A percentile compares a stretch with the other conserved stretches of the same genome.
phyloP scores from a whole-genome alignment of 495 filamentous ascomycete genomes.

The Schizothecium vesticola region DNA sequence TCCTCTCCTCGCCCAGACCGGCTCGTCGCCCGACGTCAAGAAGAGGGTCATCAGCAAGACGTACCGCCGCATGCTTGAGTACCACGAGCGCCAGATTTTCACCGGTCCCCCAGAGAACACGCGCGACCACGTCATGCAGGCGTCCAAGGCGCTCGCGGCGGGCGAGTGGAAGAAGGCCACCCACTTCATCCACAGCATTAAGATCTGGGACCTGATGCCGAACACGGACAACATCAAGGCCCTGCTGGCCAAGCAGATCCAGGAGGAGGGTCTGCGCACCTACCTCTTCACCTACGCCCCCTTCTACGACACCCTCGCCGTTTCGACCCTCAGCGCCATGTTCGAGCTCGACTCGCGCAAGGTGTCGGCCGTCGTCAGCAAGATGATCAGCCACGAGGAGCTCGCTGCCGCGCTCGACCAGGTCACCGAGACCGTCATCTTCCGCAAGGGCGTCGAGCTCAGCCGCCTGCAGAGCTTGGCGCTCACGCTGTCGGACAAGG shows the following conservation, averaged over 20 bases:
- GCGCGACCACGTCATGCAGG: constrained; percentile 97
- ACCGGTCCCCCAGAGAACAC: constrained; percentile 98
- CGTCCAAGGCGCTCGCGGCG: constrained; percentile 89
- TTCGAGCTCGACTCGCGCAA: constrained; percentile 90
- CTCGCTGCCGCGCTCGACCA: constrained; percentile 94
- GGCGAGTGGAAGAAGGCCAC: constrained; percentile 98
- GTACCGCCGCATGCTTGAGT: constrained; percentile 97
- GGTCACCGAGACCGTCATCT: constrained; percentile 95
- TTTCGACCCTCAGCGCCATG: constrained; percentile 81
- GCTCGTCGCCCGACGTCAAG: constrained; percentile 92
- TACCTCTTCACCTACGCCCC: constrained; percentile 99
- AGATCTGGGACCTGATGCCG: constrained; percentile 98
- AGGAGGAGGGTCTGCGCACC: constrained; percentile 94
- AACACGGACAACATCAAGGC: constrained; percentile 84
- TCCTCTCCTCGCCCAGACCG: constrained; percentile 90
- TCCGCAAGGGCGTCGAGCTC: constrained; percentile 98
- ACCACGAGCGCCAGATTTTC: constrained; percentile 98
- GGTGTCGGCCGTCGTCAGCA: constrained; percentile 89
- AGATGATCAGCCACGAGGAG: constrained; percentile 99
- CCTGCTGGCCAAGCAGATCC: constrained; percentile 95
- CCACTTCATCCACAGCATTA: constrained; percentile 89
- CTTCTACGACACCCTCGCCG: constrained; percentile 94
- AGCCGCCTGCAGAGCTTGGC: constrained; percentile 93
- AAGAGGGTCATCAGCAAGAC: constrained; percentile 99
- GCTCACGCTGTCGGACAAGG: constrained; percentile 91